phyloP scores from a whole-genome alignment of 768 basidiomycete species.

The Kwoniella europaea region DNA sequence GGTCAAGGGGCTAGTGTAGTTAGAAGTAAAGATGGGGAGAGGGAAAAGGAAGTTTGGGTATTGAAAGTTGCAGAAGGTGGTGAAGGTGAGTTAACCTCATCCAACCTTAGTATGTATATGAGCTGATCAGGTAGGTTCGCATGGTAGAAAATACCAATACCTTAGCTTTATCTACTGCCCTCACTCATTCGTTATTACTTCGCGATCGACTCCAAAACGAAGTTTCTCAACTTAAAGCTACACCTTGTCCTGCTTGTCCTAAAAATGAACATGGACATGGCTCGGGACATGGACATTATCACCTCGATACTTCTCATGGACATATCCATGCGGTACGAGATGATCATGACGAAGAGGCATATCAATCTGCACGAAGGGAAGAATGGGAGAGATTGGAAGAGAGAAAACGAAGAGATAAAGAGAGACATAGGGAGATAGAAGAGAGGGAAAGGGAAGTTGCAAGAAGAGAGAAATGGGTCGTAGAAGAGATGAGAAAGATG shows the following conservation, averaged over 20 bases:
- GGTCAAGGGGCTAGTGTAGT: conserved; percentile 51
- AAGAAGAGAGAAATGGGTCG: conserved; percentile 50
- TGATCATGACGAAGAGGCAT: conserved; percentile 7
- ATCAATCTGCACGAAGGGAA: conserved; percentile 13
- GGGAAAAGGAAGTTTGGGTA: conserved; percentile 49
- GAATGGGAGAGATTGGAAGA: conserved; percentile 45
- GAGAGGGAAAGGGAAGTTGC: conserved; percentile 46
- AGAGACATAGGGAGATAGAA: conserved; percentile 40
- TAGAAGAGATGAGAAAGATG: conserved; percentile 51
- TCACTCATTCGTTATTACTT: conserved; percentile 48
- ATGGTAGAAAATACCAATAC: conserved; percentile 22
- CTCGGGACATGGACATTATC: background rate
- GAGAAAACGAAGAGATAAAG: conserved; percentile 30
- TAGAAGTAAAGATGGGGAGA: conserved; percentile 27
- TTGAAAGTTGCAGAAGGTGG: conserved; percentile 30
- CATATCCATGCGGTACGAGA: conserved; percentile 5
- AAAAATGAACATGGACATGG: background rate
- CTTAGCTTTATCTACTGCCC: conserved; percentile 26
- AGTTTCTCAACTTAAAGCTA: conserved; percentile 16
- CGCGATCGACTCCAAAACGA: conserved; percentile 41
- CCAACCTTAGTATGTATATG: background rate
- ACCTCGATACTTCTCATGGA: conserved; percentile 6
- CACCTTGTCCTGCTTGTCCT: conserved; percentile 19
- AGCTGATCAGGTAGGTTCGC: background rate
- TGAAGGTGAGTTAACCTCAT: conserved; percentile 24